Evolutionary conservation across 768 basidiomycete genomes (phyloP), one percentile per base, ranked within the genome.

Genomic region (Tubosaeta sp.): DNA sequence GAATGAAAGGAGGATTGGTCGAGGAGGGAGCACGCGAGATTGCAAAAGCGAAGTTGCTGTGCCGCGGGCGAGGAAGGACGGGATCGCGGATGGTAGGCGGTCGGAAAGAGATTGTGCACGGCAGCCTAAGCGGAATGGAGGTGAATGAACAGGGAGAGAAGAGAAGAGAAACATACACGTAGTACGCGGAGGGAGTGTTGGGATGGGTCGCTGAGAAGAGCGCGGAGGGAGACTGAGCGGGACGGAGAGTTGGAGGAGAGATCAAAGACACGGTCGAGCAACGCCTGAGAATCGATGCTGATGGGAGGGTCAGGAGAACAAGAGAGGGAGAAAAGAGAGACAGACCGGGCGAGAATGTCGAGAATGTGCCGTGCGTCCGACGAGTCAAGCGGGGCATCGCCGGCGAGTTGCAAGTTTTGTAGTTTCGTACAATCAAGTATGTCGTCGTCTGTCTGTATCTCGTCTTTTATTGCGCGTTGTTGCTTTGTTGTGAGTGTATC

Each of bases 221-320:
- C 63, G 22, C 85, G 82, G 39, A 89, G 71, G 5, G 83, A 83
- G 56, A 72, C 72, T 0, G 71, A 59, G 49, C 57, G 59, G 3
- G 69, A 57, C 42, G 66, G 61, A 9, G 68, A 59, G 7, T 59
- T 56, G 48, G 72, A 64, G 19, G 73, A 72, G 22, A 83, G 71
- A 34, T 84, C 81, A 63, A 87, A 86, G 56, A 88, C 85, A 59
- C 89, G 85, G 74, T 91, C 88, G 10, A 92, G 81, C 5, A 92
- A 74, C 43, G 84, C 86, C 58, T 88, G 88, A 0, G 76, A 76
- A 66, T 92, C 90, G 54, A 82, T 71, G 59, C 86, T 88, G 63
- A 34, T 19, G 41, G 43, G 55, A 6, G 34, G 41, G 59, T 50
- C 46, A 39, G 33, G 29, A 33, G 31, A 5, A 26, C 6, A 46